These are phyloP conservation scores for Berberis vulgaris DNA, from an alignment of 164 flowering plant species.

Conservation along the genomic window DNA sequence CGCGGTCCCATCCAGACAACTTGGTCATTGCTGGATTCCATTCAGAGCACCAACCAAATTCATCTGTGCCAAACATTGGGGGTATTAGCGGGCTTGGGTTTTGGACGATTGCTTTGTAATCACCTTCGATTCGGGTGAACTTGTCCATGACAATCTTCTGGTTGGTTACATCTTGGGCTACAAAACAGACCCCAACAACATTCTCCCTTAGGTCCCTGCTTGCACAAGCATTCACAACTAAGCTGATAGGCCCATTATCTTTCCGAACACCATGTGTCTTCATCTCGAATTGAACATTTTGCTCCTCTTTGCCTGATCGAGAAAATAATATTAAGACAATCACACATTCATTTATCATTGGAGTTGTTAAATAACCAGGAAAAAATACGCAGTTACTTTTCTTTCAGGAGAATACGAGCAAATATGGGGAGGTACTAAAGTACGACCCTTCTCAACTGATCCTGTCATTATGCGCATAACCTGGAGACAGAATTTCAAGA, in stretches of 20 bases:
- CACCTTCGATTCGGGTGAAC: conserved; percentile 95
- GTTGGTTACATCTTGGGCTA: conserved; percentile 84
- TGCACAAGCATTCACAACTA: conserved; percentile 92
- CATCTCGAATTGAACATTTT: conserved; percentile 73
- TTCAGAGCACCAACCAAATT: conserved; percentile 96
- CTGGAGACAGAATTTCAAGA: too few species aligned
- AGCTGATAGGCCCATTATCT: conserved; percentile 56
- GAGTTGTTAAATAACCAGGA: background rate
- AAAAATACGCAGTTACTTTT: background rate
- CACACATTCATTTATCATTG: background rate
- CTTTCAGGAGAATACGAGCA: background rate
- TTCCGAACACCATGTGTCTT: conserved; percentile 47
- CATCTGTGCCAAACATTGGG: conserved; percentile 90
- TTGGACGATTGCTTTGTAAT: conserved; percentile 83
- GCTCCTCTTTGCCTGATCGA: conserved; percentile 75
- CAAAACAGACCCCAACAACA: conserved; percentile 88
- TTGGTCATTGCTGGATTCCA: conserved; percentile 91
- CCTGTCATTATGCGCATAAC: too few species aligned
- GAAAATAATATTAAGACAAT: background rate
- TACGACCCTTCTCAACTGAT: background rate
- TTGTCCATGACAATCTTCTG: conserved; percentile 92
- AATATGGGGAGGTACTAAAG: background rate
- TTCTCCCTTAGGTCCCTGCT: conserved; percentile 67
- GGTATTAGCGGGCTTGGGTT: conserved; percentile 87
- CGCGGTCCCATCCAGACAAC: conserved; percentile 64